Evolutionary conservation across 2,329 filamentous ascomycete species (phyloP), one percentile per base, ranked within the genome.

Genomic region (Bipolaris oryzae): DNA sequence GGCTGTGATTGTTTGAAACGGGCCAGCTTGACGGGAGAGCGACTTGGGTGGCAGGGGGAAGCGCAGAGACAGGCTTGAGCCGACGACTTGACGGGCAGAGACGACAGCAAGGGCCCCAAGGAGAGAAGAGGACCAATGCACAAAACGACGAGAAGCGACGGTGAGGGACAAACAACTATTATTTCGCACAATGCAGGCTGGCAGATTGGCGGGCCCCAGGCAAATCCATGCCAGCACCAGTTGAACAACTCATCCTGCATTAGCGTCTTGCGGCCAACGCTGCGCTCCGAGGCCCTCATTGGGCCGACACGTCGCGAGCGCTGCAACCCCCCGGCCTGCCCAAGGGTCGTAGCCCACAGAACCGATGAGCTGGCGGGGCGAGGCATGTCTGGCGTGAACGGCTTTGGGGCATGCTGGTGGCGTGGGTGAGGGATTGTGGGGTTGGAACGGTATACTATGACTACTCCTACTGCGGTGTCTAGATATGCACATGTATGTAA

Each of bases 221-320:
- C 52, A 55, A 61, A 60, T 64, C 64, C 61, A 64, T 64, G 62
- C 62, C 65, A 58, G 61, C 55, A 63, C 63, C 69, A 70, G 67
- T 72, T 71, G 71, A 68, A 73, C 72, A 75, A 72, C 71, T 72
- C 73, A 75, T 72, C 69, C 59, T 72, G 70, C 73, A 74, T 75
- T 75, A 75, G 73, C 71, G 71, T 53, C 51, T 65, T 45, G 66
- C 66, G 69, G 67, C 68, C 58, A 67, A 69, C 61, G 57, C 50
- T 60, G 31, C 42, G n/a, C 21, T 47, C 48, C 15, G 7, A 58
- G 18, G 34, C 5, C 45, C 43, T 70, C 49, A 74, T 74, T 74
- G 66, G 70, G 7, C 45, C n/a, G 28, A 28, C 5, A n/a, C 39
- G 21, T 46, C 20, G 34, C 44, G 49, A 53, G 53, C 46, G 43